These are phyloP conservation scores for Fusarium sacchari DNA, from an alignment of 2,329 filamentous ascomycete genomes.

Conservation along the genomic window DNA sequence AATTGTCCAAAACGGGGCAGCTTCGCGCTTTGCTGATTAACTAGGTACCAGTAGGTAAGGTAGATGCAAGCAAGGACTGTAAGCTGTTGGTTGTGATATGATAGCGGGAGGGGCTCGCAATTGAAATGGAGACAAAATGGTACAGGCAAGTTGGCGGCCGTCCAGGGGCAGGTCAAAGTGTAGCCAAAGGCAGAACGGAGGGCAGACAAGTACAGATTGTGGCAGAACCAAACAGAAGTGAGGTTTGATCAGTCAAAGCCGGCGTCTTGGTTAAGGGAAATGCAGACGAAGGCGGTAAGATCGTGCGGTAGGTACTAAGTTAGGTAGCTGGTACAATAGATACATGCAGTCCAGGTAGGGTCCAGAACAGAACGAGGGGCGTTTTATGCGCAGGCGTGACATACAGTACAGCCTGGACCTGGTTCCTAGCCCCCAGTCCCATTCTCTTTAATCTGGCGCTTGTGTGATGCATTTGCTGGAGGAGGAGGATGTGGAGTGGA, in stretches of 20 bases:
- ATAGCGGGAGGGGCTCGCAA: slow-evolving; percentile 17
- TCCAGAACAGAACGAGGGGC: slow-evolving; percentile 29
- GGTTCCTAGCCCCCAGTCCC: slow-evolving; percentile 9
- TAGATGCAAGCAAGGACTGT: slow-evolving; percentile 4
- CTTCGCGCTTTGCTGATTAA: neutral
- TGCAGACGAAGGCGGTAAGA: slow-evolving; percentile 35
- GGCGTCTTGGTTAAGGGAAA: slow-evolving; percentile 32
- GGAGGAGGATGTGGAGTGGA: neutral
- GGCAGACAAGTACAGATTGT: slow-evolving; percentile 29
- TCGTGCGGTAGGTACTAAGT: slow-evolving; percentile 28
- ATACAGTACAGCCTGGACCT: slow-evolving; percentile 30
- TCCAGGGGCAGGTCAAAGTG: slow-evolving; percentile 1
- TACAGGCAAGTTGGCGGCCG: slow-evolving; percentile 24
- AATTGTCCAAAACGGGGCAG: neutral
- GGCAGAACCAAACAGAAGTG: slow-evolving; percentile 40
- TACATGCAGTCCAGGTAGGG: slow-evolving; percentile 3
- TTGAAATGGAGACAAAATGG: slow-evolving; percentile 26
- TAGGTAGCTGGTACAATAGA: slow-evolving; percentile 18
- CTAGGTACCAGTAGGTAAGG: no score
- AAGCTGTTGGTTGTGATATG: slow-evolving; percentile 28
- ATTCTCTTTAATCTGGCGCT: slow-evolving; percentile 31
- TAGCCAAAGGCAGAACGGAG: slow-evolving; percentile 32
- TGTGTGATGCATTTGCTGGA: slow-evolving; percentile 31
- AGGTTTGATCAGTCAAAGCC: slow-evolving; percentile 35
- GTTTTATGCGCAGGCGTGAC: slow-evolving; percentile 38